Base-by-base conservation (phyloP, 306 rosid species). In the Malus orientalis region DNA sequence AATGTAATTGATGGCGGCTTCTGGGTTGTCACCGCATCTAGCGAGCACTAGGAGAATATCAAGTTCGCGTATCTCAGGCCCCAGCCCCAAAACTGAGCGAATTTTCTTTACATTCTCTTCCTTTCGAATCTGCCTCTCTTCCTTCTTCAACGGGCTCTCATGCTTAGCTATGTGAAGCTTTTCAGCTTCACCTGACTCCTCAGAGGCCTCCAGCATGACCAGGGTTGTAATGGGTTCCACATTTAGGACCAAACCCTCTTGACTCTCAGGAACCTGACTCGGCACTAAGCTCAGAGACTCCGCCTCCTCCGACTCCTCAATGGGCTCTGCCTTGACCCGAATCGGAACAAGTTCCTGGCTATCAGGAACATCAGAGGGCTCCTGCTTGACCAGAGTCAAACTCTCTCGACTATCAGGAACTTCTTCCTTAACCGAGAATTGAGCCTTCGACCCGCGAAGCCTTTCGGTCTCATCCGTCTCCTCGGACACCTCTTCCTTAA, bases 91-190 rank as follows among this genome's bases (percentile, higher is more conserved):
- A 61, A 38, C 59, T 4, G 77, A 61, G 30, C 54, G 69, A 5
- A 81, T 67, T 64, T 77, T 76, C 71, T 70, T 71, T 47, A 79
- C 67, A 8, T 27, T 70, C 67, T 80, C 77, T 18, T 20, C 76
- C 68, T 63, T 44, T 63, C 8, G 42, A 10, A 3, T 8, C 23
- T 15, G 36, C 29, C 19, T 4, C 38, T 61, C 36, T 30, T 73
- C 81, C 8, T 38, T 71, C 74, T 44, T 66, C 11, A 61, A 71
- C 5, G 2, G 42, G n/a, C 30, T 40, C 12, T 45, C 47, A 29
- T 8, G 55, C 4, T 30, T 19, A 23, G 16, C 13, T 14, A 20
- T 64, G 3, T n/a, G 25, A 18, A 58, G 6, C 38, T 44, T 40
- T 32, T 69, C 59, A 1, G 8, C 16, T 12, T 72, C 36, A 4